A percentile compares a stretch with the other conserved stretches of the same genome.
Conservation (phyloP, 352 stramenopile genomes). For the Phytophthora hybrid region DNA sequence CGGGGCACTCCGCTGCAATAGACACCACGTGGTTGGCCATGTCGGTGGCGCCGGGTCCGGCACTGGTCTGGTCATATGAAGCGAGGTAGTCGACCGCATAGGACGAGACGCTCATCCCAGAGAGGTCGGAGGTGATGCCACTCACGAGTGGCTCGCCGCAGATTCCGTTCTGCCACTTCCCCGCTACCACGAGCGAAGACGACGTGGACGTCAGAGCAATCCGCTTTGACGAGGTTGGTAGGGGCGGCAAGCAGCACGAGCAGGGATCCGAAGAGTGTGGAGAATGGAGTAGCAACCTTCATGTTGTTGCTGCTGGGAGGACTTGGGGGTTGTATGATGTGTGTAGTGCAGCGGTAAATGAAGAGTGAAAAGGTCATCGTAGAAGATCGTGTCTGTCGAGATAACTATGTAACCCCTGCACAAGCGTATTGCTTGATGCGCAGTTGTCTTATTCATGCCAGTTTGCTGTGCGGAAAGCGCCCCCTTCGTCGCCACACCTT, state of each 20-base stretch:
- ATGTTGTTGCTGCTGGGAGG: no score
- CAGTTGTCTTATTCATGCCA: background rate
- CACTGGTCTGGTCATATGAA: constrained; percentile 32
- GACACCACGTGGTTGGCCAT: constrained; percentile 44
- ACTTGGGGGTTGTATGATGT: no score
- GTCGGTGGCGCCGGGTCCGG: constrained; percentile 38
- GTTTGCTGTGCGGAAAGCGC: background rate
- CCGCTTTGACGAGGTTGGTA: constrained; percentile 5
- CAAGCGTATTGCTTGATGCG: no score
- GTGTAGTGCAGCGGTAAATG: background rate
- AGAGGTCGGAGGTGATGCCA: constrained; percentile 34
- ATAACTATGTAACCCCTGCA: background rate
- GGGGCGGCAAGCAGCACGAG: constrained; percentile 1
- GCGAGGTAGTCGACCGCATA: constrained; percentile 47
- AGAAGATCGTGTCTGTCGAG: background rate
- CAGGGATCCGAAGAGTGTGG: background rate
- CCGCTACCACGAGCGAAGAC: constrained; percentile 48
- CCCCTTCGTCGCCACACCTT: background rate
- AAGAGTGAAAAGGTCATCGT: background rate
- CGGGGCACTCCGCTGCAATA: constrained; percentile 35
- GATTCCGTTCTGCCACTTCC: constrained; percentile 37
- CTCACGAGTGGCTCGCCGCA: constrained; percentile 41
- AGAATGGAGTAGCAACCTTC: no score
- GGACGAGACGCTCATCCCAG: constrained; percentile 44
- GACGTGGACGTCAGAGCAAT: constrained; percentile 39